These are phyloP conservation scores for Plenodomus lindquistii DNA, from an alignment of 2,329 filamentous ascomycete species.

Conservation along the genomic window DNA sequence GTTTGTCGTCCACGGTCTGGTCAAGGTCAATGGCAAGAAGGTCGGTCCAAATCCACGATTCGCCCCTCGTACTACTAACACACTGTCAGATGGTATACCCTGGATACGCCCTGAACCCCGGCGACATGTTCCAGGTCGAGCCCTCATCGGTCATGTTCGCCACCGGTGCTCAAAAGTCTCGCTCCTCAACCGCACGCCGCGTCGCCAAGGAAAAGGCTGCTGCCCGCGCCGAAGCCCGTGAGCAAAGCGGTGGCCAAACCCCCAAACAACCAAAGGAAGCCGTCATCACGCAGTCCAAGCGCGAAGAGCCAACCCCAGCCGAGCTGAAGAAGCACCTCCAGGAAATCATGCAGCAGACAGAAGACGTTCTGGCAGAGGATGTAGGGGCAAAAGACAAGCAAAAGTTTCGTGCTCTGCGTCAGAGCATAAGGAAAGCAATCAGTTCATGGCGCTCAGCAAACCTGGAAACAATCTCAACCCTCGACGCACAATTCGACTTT, in stretches of 20 bases:
- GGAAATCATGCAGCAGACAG: constrained; percentile 55
- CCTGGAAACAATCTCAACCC: constrained; percentile 51
- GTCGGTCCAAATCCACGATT: constrained; percentile 51
- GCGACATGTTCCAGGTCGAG: constrained; percentile 97
- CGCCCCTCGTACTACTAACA: constrained; percentile 2
- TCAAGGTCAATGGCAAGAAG: constrained; percentile 96
- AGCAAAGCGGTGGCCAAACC: constrained; percentile 21
- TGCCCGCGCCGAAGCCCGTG: constrained; percentile 32
- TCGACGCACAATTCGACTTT: constrained; percentile 53
- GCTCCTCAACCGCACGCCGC: constrained; percentile 33
- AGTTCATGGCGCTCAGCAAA: constrained; percentile 53
- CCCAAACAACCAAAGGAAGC: constrained; percentile 14
- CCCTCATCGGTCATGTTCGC: constrained; percentile 85
- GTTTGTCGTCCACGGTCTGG: constrained; percentile 88
- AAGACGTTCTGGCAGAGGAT: constrained; percentile 60
- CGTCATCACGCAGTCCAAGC: constrained; percentile 7
- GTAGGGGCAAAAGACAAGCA: constrained; percentile 75
- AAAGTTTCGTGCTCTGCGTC: constrained; percentile 72
- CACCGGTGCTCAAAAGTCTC: constrained; percentile 72
- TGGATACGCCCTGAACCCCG: constrained; percentile 91
- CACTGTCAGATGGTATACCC: constrained; percentile 78
- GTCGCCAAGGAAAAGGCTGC: constrained; percentile 35
- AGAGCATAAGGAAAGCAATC: constrained; percentile 66
- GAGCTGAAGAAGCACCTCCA: constrained; percentile 42
- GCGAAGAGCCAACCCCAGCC: constrained; percentile 32